A percentile compares a stretch with the other conserved stretches of the same genome.
These are phyloP conservation scores for Chlorociboria aeruginascens DNA, from an alignment of 495 filamentous ascomycete genomes.

Conservation along the genomic window DNA sequence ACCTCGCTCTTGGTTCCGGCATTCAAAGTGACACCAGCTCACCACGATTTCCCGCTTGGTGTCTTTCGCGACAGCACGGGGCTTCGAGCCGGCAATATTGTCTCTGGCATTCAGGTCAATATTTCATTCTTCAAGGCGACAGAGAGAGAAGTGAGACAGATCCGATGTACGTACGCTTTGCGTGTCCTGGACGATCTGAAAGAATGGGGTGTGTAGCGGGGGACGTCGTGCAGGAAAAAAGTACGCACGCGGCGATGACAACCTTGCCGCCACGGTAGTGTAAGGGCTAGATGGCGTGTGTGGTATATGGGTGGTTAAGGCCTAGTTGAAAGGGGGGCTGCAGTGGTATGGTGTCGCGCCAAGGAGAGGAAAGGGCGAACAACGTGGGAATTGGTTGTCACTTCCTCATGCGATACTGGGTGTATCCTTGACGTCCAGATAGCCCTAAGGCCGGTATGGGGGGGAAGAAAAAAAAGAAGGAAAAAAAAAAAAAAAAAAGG, in stretches of 20 bases:
- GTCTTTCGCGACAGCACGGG: neutral
- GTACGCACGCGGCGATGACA: neutral
- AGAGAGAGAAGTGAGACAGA: too few species aligned
- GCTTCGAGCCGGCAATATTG: too few species aligned
- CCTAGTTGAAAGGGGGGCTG: neutral
- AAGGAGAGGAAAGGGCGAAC: conserved; percentile 2
- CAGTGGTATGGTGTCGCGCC: conserved; percentile 4
- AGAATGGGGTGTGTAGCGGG: too few species aligned
- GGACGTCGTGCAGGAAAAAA: too few species aligned
- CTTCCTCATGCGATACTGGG: conserved; percentile 11
- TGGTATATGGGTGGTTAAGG: neutral
- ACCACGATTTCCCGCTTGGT: neutral
- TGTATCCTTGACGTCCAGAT: conserved; percentile 9
- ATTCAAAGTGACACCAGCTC: neutral
- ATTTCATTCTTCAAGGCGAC: too few species aligned
- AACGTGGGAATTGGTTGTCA: conserved; percentile 15
- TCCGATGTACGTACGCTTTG: too few species aligned
- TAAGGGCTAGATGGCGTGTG: neutral
- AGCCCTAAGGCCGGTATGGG: conserved; percentile 5
- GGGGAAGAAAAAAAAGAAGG: too few species aligned
- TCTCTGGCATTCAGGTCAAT: too few species aligned
- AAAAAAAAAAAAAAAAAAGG: too few species aligned
- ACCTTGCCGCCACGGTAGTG: neutral
- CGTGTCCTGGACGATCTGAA: too few species aligned
- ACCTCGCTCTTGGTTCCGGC: neutral